Conservation (phyloP, 2,329 filamentous ascomycete genomes). For the Colletotrichum caudatum region DNA sequence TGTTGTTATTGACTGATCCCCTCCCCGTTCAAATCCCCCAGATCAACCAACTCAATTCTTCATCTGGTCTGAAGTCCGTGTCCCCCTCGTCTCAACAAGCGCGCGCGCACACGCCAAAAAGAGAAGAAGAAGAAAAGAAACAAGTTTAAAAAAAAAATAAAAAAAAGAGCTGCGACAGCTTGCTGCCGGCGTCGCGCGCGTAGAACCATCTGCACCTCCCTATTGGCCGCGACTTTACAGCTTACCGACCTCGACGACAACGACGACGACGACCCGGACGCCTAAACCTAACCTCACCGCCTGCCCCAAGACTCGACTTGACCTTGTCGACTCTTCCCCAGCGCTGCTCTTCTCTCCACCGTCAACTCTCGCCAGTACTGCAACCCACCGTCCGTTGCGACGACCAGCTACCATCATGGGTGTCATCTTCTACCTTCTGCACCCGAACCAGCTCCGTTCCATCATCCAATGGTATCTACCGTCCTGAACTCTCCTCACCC, state of each 20-base stretch:
- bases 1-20: slow-evolving; percentile 2
- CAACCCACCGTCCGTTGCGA: slow-evolving; percentile 24
- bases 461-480: slow-evolving; percentile 90
- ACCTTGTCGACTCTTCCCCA: not conserved
- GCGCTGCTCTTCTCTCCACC: not conserved
- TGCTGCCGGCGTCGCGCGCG: slow-evolving; percentile 8
- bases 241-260: not conserved
- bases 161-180: slow-evolving; percentile 14
- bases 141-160: not conserved
- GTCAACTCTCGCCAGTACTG: not conserved
- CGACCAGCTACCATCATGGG: slow-evolving; percentile 62
- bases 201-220: not conserved
- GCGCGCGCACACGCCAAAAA: not conserved
- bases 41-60: slow-evolving; percentile 4
- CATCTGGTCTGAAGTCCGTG: not conserved
- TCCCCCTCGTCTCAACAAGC: not conserved
- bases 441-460: slow-evolving; percentile 81
- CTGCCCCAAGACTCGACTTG: slow-evolving; percentile 5
- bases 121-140: not conserved
- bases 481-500: slow-evolving; percentile 16
- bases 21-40: slow-evolving; percentile 1
- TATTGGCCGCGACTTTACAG: slow-evolving; percentile 12
- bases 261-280: slow-evolving; percentile 2
- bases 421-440: slow-evolving; percentile 77
- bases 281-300: slow-evolving; percentile 7